phyloP scores from a whole-genome alignment of 2,329 filamentous ascomycete genomes.

The Pseudocercospora pini-densiflorae region DNA sequence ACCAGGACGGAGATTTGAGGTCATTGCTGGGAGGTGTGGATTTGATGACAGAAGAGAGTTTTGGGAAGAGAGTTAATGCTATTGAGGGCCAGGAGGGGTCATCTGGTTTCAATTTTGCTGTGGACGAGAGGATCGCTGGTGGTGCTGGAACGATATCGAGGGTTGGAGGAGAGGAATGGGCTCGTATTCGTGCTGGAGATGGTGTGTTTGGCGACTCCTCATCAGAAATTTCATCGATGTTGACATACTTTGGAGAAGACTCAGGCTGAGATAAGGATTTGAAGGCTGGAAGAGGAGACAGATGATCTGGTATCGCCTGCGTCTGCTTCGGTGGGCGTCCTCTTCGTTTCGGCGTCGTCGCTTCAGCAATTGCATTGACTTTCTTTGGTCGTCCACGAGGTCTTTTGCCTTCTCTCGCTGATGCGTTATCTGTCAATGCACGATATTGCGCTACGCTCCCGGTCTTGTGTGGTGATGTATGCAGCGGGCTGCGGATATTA shows the following conservation, averaged over 20 bases:
- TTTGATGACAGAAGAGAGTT: slow-evolving; percentile 56
- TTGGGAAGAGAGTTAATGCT: slow-evolving; percentile 47
- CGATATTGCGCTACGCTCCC: slow-evolving; percentile 13
- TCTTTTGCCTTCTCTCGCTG: slow-evolving; percentile 10
- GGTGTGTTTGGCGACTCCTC: slow-evolving; percentile 30
- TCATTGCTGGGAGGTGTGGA: slow-evolving; percentile 48
- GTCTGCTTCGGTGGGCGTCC: slow-evolving; percentile 25
- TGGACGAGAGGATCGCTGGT: neutral
- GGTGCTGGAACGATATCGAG: slow-evolving; percentile 30
- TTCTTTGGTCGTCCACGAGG: slow-evolving; percentile 34
- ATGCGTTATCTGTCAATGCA: neutral
- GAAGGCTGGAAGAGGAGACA: neutral
- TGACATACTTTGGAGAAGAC: slow-evolving; percentile 24
- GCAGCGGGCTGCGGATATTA: slow-evolving; percentile 24
- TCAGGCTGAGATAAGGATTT: slow-evolving; percentile 29
- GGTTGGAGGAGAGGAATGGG: slow-evolving; percentile 32
- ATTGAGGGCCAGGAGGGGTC: slow-evolving; percentile 40
- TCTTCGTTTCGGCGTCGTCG: slow-evolving; percentile 16
- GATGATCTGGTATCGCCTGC: neutral
- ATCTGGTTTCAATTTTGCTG: slow-evolving; percentile 29
- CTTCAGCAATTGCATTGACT: neutral
- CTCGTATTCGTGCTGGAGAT: slow-evolving; percentile 38
- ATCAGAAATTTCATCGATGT: slow-evolving; percentile 42
- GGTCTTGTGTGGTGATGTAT: slow-evolving; percentile 18
- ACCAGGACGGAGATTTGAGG: slow-evolving; percentile 66